Percentiles rank a stretch among this genome's conserved stretches.
These are phyloP conservation scores for Neoarthrinium moseri DNA, from an alignment of 2,329 filamentous ascomycete genomes.

Conservation along the genomic window DNA sequence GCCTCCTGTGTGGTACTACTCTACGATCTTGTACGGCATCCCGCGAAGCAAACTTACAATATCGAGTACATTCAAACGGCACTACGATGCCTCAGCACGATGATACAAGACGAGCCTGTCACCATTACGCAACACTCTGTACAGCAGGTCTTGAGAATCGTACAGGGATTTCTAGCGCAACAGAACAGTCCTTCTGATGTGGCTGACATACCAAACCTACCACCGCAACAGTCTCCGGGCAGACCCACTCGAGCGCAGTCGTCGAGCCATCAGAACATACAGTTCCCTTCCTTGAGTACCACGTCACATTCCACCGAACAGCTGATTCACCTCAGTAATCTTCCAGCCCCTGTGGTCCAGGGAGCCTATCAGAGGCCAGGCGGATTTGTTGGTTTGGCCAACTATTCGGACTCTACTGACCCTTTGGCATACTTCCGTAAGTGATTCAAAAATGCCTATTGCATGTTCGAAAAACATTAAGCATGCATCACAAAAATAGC, in stretches of 20 bases:
- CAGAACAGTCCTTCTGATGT: background rate
- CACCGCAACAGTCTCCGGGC: too few species aligned
- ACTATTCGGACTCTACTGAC: background rate
- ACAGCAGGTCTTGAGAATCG: slow-evolving; percentile 15
- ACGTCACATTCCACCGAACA: background rate
- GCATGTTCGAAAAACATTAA: too few species aligned
- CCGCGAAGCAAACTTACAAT: slow-evolving; percentile 26
- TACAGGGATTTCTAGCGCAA: slow-evolving; percentile 11
- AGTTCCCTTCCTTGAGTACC: slow-evolving; percentile 18
- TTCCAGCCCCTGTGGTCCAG: too few species aligned
- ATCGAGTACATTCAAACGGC: slow-evolving; percentile 26
- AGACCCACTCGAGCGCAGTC: too few species aligned
- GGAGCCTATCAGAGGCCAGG: too few species aligned
- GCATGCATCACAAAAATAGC: too few species aligned
- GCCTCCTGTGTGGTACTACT: slow-evolving; percentile 26
- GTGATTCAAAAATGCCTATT: too few species aligned
- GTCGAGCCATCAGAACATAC: slow-evolving; percentile 13
- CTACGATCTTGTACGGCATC: slow-evolving; percentile 26
- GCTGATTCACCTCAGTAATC: slow-evolving; percentile 1
- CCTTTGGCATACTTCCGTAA: slow-evolving; percentile 2
- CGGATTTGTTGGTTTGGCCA: too few species aligned
- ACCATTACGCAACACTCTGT: slow-evolving; percentile 17
- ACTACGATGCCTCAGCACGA: slow-evolving; percentile 19
- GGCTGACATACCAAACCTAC: too few species aligned
- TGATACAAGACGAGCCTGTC: slow-evolving; percentile 19